phyloP scores from a whole-genome alignment of 148 eudicot genomes.

The Beta vulgaris region DNA sequence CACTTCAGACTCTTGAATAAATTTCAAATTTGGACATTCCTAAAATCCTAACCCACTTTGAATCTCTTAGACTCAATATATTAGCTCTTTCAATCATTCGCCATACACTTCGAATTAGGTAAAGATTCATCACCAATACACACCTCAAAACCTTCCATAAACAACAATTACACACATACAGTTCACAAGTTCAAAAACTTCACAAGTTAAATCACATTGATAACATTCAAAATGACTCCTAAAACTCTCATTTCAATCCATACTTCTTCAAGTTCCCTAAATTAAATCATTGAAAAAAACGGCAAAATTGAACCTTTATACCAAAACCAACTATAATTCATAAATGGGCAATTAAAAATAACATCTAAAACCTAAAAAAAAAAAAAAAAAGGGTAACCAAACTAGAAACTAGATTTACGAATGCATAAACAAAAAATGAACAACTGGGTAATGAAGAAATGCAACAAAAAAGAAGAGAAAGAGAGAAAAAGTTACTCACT shows the following conservation, averaged over 20 bases:
- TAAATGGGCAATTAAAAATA: neutral
- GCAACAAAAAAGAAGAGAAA: neutral
- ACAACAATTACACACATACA: neutral
- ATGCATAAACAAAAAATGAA: neutral
- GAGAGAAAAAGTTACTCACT: conserved; percentile 37
- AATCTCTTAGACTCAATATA: neutral
- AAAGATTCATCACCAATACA: neutral
- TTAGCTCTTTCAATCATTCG: neutral
- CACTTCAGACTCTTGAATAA: neutral
- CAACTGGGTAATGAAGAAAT: conserved; percentile 17
- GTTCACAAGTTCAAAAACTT: neutral
- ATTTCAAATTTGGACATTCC: neutral
- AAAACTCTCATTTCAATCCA: neutral
- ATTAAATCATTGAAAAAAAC: neutral
- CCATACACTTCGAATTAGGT: neutral
- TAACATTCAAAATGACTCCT: neutral
- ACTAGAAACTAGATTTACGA: too few relatives aligned
- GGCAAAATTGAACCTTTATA: neutral
- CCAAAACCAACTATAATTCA: neutral
- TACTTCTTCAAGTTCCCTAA: too few relatives aligned
- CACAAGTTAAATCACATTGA: neutral
- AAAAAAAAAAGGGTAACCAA: neutral
- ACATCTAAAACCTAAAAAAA: neutral
- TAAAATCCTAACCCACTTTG: neutral
- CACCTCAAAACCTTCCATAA: too few relatives aligned